A percentile compares a stretch with the other conserved stretches of the same genome.
Evolutionary conservation across 179 eudicot species (phyloP).

Genomic region (Patellifolia procumbens): DNA sequence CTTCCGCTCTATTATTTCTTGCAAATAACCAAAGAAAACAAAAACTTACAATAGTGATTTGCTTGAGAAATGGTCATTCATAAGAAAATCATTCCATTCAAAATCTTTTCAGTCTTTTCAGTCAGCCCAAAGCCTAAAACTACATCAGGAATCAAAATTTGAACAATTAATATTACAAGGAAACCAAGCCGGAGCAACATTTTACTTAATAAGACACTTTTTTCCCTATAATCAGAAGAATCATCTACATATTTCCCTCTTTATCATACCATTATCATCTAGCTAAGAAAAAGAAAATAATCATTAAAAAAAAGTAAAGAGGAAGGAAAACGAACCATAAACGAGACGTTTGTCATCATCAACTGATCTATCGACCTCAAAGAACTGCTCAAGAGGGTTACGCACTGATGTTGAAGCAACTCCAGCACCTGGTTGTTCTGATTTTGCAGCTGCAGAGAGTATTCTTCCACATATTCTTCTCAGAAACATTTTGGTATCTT

Average conservation of each 20-base stretch:
- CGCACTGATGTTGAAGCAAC: conserved; percentile 38
- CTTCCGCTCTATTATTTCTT: too few species aligned
- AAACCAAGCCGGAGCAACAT: too few species aligned
- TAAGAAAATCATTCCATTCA: too few species aligned
- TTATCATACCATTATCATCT: background rate
- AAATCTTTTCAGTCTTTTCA: too few species aligned
- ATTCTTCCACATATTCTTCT: conserved; percentile 54
- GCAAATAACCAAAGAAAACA: too few species aligned
- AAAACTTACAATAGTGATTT: too few species aligned
- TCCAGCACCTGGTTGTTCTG: conserved; percentile 41
- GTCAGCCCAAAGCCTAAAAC: too few species aligned
- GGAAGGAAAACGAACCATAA: conserved; percentile 45
- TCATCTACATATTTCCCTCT: background rate
- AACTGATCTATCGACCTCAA: conserved; percentile 57
- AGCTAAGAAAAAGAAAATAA: background rate
- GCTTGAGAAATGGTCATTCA: too few species aligned
- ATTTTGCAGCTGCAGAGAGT: conserved; percentile 56
- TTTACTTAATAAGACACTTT: too few species aligned
- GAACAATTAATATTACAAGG: too few species aligned
- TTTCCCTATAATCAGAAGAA: background rate
- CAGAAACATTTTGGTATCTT: conserved; percentile 40
- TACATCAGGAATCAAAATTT: too few species aligned
- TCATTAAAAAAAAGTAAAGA: background rate
- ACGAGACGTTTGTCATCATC: conserved; percentile 76
- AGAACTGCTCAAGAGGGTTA: conserved; percentile 77